These are phyloP conservation scores for Candida cerambycidarum DNA, from an alignment of 805 yeast genomes.

Conservation along the genomic window DNA sequence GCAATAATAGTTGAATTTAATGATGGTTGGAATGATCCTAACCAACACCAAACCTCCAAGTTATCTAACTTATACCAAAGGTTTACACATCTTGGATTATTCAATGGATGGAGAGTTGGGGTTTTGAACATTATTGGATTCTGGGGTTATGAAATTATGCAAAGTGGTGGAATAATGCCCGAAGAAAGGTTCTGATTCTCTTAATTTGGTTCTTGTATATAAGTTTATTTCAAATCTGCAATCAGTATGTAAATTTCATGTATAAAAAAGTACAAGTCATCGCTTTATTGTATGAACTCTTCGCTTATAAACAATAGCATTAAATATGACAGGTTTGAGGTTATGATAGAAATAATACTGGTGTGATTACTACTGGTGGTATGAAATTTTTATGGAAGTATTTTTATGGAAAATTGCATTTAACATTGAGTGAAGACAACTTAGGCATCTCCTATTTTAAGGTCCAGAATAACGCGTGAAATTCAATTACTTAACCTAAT, in stretches of 20 bases:
- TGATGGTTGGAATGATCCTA: slow-evolving; percentile 45
- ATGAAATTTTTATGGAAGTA: no score
- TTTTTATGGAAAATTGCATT: no score
- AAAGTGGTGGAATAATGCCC: slow-evolving; percentile 41
- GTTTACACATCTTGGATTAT: slow-evolving; percentile 36
- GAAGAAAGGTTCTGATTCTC: slow-evolving; percentile 27
- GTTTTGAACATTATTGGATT: slow-evolving; percentile 74
- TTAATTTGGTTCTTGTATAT: not conserved
- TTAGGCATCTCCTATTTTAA: no score
- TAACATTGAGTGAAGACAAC: no score
- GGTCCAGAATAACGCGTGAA: not conserved
- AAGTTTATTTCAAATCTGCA: not conserved
- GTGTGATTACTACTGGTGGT: no score
- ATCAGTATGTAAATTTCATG: no score
- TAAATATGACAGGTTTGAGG: no score
- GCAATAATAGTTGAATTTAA: slow-evolving; percentile 57
- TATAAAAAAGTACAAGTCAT: no score
- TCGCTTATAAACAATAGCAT: no score
- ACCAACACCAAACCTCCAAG: slow-evolving; percentile 9
- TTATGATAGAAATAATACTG: no score
- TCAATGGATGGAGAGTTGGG: slow-evolving; percentile 93
- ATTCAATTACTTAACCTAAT: not conserved
- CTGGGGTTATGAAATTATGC: slow-evolving; percentile 71
- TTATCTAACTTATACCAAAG: slow-evolving; percentile 43
- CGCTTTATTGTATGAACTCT: no score